Evolutionary conservation across 176 grass and related monocot species (phyloP).

Genomic region (Zea luxurians): DNA sequence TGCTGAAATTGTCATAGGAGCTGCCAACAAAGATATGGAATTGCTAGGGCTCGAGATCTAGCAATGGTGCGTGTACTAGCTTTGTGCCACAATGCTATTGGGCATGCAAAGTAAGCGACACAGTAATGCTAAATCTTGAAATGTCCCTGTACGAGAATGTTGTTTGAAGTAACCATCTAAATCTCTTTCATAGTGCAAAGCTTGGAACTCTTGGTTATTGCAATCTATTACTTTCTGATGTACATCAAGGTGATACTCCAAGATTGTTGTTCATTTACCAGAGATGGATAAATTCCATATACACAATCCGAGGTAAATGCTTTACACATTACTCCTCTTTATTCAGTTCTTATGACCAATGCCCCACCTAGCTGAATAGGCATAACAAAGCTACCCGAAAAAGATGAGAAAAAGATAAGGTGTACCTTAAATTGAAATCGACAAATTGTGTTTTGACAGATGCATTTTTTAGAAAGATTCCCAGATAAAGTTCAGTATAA

Average conservation of each 20-base stretch:
- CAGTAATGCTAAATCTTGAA: conserved; percentile 17
- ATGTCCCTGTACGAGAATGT: conserved; percentile 1
- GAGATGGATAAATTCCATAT: conserved; percentile 82
- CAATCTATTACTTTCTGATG: conserved; percentile 72
- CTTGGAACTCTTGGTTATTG: conserved; percentile 52
- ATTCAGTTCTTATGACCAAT: background rate
- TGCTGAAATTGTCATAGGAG: conserved; percentile 53
- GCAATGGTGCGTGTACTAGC: conserved; percentile 67
- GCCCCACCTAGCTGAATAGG: too few species aligned
- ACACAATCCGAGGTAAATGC: conserved; percentile 71
- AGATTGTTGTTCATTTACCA: conserved; percentile 85
- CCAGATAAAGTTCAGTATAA: too few species aligned
- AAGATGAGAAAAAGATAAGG: too few species aligned
- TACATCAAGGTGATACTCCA: conserved; percentile 74
- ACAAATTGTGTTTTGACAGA: too few species aligned
- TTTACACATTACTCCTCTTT: background rate
- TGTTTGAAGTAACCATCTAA: conserved; percentile 36
- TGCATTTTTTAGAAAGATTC: too few species aligned
- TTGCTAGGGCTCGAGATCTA: conserved; percentile 77
- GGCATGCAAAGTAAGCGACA: conserved; percentile 75
- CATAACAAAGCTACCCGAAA: too few species aligned
- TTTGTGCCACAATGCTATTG: conserved; percentile 78
- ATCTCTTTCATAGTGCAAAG: conserved; percentile 55
- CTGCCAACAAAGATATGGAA: conserved; percentile 80
- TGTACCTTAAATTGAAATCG: too few species aligned